Base-by-base conservation (phyloP, 257 asterid species). In the Plantago major region DNA sequence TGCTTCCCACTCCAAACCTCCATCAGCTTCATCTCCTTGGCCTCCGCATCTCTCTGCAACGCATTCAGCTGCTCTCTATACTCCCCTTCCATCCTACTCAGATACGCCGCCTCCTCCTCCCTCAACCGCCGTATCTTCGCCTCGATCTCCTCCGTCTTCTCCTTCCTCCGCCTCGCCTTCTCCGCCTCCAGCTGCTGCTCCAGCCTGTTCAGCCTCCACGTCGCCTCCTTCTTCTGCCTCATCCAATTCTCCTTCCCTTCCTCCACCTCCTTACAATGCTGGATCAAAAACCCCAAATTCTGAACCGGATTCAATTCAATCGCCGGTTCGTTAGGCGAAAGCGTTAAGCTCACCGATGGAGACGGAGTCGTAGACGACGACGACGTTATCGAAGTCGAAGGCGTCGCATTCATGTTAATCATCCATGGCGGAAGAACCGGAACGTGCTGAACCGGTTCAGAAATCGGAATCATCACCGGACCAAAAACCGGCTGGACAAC, bases 101-200 rank as follows among this genome's bases (percentile, higher is more conserved):
- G 10, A 19, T 38, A 87, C 45, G 71, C 68, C 78, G 42, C 62
- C 55, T 82, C 95, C 68, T 84, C 93, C 45, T 87, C 92, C 55
- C 82, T 76, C 64, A 86, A 40, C 6, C 81, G 30, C 75, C 78
- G 33, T 55, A 81, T 78, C 80, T 66, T 77, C 64, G 68, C 76
- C 48, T 86, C 90, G 6, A 80, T 75, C 67, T 84, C 84, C 71
- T 82, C 94, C 79, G 47, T 74, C 30, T 73, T 81, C 77, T 82
- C 90, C 67, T 63, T 79, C 76, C 74, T 66, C 72, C 82, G 84
- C 75, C 95, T 73, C 40, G 71, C 71, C 68, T 86, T 89, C 79
- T 84, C 93, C 38, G 88, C 67, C 38, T 76, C 90, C 72, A 88
- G 71, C 75, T 86, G 87, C 76, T 82, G 94, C 77, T 84, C 97